Percentiles rank a stretch among this genome's conserved stretches.
Evolutionary conservation across 176 grass and related monocot species (phyloP).

Genomic region (Ensete ventricosum): DNA sequence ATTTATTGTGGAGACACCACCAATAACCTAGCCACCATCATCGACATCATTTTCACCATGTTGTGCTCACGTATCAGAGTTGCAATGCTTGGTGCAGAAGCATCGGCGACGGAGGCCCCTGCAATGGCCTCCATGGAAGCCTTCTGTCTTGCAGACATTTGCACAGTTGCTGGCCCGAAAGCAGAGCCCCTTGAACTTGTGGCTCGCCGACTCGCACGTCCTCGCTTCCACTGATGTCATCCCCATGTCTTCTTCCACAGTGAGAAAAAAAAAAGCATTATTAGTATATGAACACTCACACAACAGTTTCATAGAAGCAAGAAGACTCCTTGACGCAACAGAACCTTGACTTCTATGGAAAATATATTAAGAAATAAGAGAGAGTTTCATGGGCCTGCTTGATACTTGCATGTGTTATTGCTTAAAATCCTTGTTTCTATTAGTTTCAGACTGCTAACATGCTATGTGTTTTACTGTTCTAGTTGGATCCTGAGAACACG

Average conservation of each 20-base stretch:
- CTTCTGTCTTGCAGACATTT: constrained; percentile 23
- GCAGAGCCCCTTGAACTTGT: constrained; percentile 18
- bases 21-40: not conserved
- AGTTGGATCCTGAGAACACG: not conserved
- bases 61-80: not conserved
- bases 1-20: not conserved
- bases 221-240: constrained; percentile 2
- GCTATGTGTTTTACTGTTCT: not conserved
- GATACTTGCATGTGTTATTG: no score
- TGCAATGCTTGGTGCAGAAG: constrained; percentile 23
- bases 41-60: not conserved
- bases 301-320: no score
- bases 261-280: not conserved
- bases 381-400: no score
- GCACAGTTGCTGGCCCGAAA: constrained; percentile 9
- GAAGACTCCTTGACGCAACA: no score
- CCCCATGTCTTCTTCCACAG: not conserved
- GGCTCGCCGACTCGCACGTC: constrained; percentile 5
- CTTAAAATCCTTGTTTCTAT: no score
- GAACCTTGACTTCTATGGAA: no score
- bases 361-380: no score
- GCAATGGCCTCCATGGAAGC: constrained; percentile 19
- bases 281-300: not conserved
- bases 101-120: constrained; percentile 21
- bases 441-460: not conserved